Percentiles rank a stretch among this genome's conserved stretches.
Conservation (phyloP, 1,139 yeast genomes). For the Nakaseomyces bracarensis region DNA sequence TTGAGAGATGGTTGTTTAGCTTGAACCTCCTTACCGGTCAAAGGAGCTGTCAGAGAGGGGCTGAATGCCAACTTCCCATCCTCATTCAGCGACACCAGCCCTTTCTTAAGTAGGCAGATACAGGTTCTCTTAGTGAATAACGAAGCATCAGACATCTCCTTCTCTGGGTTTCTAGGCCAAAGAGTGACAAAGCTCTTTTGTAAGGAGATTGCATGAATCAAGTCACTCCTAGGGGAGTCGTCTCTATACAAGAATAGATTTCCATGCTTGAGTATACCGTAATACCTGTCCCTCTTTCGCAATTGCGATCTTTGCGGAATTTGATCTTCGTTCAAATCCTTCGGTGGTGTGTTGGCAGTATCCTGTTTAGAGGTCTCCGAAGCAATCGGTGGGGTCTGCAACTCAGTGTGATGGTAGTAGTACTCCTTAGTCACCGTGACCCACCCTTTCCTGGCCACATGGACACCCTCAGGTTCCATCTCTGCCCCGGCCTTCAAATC, state of each 20-base stretch:
- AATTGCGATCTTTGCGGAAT: slow-evolving; percentile 25
- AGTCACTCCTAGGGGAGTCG: slow-evolving; percentile 41
- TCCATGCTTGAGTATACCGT: slow-evolving; percentile 71
- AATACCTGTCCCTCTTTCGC: slow-evolving; percentile 50
- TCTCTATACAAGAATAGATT: slow-evolving; percentile 74
- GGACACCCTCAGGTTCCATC: slow-evolving; percentile 57
- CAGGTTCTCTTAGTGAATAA: slow-evolving; percentile 74
- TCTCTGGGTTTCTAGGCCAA: slow-evolving; percentile 62
- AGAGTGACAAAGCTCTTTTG: slow-evolving; percentile 61
- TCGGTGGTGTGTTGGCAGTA: slow-evolving; percentile 36
- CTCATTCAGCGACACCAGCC: slow-evolving; percentile 11
- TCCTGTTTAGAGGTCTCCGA: slow-evolving; percentile 6
- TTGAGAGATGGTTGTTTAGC: not conserved
- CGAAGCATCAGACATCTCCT: slow-evolving; percentile 55
- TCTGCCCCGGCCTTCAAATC: slow-evolving; percentile 51
- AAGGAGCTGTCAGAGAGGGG: not conserved
- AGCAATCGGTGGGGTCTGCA: slow-evolving; percentile 40
- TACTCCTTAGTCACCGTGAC: slow-evolving; percentile 74
- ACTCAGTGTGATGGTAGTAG: slow-evolving; percentile 45
- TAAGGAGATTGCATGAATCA: slow-evolving; percentile 72
- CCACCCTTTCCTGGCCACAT: slow-evolving; percentile 70
- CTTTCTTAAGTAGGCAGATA: slow-evolving; percentile 54
- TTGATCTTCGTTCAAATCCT: slow-evolving; percentile 33
- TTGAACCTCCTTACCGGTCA: slow-evolving; percentile 1
- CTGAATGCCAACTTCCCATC: not conserved